These are phyloP conservation scores for Cercospora nicotianae DNA, from an alignment of 2,329 filamentous ascomycete species.

Conservation along the genomic window DNA sequence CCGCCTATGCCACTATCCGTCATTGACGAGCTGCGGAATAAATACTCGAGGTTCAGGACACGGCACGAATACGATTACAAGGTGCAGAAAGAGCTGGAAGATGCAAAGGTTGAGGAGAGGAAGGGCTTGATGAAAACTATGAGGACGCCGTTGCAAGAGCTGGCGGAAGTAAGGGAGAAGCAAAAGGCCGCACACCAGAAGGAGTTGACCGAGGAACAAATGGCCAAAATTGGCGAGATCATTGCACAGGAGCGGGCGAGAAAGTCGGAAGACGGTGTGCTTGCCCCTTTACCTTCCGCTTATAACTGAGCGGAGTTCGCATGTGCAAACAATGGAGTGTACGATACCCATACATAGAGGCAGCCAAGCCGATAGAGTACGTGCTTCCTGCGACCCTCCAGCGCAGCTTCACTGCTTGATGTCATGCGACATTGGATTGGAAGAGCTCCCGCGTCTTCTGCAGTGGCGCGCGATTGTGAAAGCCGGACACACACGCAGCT, in stretches of 20 bases:
- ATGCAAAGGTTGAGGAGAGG: slow-evolving; percentile 49
- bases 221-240: slow-evolving; percentile 46
- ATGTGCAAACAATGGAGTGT: slow-evolving; percentile 11
- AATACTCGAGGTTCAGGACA: slow-evolving; percentile 77
- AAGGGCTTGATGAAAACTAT: slow-evolving; percentile 44
- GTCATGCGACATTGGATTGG: neutral
- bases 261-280: neutral
- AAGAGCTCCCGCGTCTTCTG: neutral
- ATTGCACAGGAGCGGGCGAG: slow-evolving; percentile 36
- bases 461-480: neutral
- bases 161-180: slow-evolving; percentile 42
- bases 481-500: neutral
- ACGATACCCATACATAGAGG: slow-evolving; percentile 18
- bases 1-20: slow-evolving; percentile 77
- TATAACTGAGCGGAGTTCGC: neutral
- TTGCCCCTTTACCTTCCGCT: neutral
- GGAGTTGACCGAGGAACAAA: slow-evolving; percentile 40
- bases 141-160: slow-evolving; percentile 51
- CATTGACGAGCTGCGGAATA: slow-evolving; percentile 81
- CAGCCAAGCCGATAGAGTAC: neutral
- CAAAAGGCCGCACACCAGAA: slow-evolving; percentile 43
- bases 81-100: slow-evolving; percentile 62
- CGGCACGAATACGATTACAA: slow-evolving; percentile 76
- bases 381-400: neutral
- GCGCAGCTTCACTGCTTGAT: neutral